These are phyloP conservation scores for Aureobasidium melanogenum DNA, from an alignment of 2,329 filamentous ascomycete genomes.

Conservation along the genomic window DNA sequence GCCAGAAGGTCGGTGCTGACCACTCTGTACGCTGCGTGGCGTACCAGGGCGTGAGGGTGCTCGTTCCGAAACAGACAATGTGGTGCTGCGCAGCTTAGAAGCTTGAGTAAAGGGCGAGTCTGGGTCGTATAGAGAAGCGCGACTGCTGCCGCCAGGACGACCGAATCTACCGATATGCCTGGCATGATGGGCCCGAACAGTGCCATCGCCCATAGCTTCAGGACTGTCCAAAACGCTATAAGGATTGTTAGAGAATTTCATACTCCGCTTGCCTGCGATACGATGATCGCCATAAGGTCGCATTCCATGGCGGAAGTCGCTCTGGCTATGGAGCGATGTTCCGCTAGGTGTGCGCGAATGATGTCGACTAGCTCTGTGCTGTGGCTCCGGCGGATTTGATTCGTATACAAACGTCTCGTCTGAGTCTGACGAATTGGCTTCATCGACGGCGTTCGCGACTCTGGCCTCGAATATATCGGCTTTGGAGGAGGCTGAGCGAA, in stretches of 20 bases:
- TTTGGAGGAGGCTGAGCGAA: constrained; percentile 66
- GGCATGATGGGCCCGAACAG: constrained; percentile 53
- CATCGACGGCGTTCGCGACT: constrained; percentile 89
- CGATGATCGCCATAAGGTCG: constrained; percentile 57
- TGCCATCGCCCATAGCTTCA: constrained; percentile 32
- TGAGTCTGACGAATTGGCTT: constrained; percentile 92
- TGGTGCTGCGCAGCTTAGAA: constrained; percentile 54
- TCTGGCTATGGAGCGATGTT: constrained; percentile 66
- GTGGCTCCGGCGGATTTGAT: constrained; percentile 70
- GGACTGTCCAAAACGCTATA: constrained; percentile 53
- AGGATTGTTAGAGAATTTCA: constrained; percentile 85
- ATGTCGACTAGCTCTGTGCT: constrained; percentile 59
- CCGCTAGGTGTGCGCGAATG: constrained; percentile 93
- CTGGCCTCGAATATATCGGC: constrained; percentile 97
- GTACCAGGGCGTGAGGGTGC: constrained; percentile 61
- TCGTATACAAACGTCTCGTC: constrained; percentile 99
- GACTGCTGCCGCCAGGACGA: constrained; percentile 53
- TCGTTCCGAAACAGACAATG: constrained; percentile 45
- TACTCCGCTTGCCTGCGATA: constrained; percentile 73
- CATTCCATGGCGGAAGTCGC: constrained; percentile 47
- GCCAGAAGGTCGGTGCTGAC: constrained; percentile 31
- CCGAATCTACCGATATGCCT: constrained; percentile 76
- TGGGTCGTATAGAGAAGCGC: constrained; percentile 65
- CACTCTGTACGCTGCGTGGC: constrained; percentile 46
- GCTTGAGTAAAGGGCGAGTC: constrained; percentile 70